phyloP scores from a whole-genome alignment of 2,329 filamentous ascomycete species.

The Arthroderma uncinatum region DNA sequence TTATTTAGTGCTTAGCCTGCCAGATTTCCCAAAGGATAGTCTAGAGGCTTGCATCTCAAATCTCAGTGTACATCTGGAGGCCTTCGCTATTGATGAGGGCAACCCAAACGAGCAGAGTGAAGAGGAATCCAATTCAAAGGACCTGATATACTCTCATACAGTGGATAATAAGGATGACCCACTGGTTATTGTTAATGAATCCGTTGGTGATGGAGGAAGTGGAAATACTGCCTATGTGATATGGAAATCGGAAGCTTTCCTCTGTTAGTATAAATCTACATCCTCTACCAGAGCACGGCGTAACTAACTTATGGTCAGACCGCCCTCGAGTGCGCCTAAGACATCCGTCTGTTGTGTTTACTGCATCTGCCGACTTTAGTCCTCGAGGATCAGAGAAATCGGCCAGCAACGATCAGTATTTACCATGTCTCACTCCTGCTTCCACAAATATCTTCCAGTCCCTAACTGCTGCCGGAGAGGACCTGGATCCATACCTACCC shows the following conservation, averaged over 20 bases:
- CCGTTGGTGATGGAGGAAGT: slow-evolving; percentile 28
- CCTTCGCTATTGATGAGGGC: slow-evolving; percentile 33
- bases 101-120: slow-evolving; percentile 31
- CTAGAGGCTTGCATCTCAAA: slow-evolving; percentile 40
- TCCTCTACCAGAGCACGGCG: not conserved
- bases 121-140: slow-evolving; percentile 24
- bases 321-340: slow-evolving; percentile 43
- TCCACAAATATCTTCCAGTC: slow-evolving; percentile 48
- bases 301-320: slow-evolving; percentile 17
- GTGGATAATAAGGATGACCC: slow-evolving; percentile 33
- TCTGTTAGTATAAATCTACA: slow-evolving; percentile 25
- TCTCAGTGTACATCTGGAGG: slow-evolving; percentile 42
- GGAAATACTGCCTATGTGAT: slow-evolving; percentile 34
- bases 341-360: slow-evolving; percentile 47
- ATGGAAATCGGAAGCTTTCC: slow-evolving; percentile 35
- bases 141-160: slow-evolving; percentile 34
- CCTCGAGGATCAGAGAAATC: slow-evolving; percentile 31
- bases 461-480: slow-evolving; percentile 34
- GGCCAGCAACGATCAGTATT: slow-evolving; percentile 39
- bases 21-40: slow-evolving; percentile 38
- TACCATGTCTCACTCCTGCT: slow-evolving; percentile 45
- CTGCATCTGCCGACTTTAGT: slow-evolving; percentile 37
- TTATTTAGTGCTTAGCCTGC: slow-evolving; percentile 42
- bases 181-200: slow-evolving; percentile 35
- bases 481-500: slow-evolving; percentile 43